A percentile compares a stretch with the other conserved stretches of the same genome.
Conservation (phyloP, 2,329 filamentous ascomycete species). For the Colletotrichum sansevieriae region DNA sequence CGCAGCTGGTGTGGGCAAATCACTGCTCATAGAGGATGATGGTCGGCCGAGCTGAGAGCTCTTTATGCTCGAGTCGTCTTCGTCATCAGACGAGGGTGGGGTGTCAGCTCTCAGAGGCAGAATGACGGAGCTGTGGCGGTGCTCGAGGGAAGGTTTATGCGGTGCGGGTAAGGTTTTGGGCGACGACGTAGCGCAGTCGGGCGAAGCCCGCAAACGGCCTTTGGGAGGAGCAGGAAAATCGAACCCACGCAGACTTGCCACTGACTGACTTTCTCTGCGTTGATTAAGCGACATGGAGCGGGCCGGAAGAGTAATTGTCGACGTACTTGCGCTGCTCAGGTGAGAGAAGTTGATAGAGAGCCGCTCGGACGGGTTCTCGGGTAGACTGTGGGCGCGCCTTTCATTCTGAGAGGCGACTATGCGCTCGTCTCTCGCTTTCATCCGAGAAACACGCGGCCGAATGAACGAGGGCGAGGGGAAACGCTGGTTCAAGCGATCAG, state of each 20-base stretch:
- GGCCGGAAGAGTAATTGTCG: conserved; percentile 22
- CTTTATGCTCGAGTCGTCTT: conserved; percentile 46
- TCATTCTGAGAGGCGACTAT: conserved; percentile 28
- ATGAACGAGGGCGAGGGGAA: conserved; percentile 69
- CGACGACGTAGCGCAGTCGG: conserved; percentile 28
- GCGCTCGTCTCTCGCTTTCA: conserved; percentile 68
- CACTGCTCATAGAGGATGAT: conserved; percentile 40
- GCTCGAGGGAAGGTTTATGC: conserved; percentile 29
- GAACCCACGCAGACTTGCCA: conserved; percentile 52
- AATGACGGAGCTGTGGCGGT: conserved; percentile 41
- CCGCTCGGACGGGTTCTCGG: conserved; percentile 39
- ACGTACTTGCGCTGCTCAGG: conserved; percentile 36
- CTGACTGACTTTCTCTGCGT: conserved; percentile 18
- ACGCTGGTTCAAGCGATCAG: conserved; percentile 49
- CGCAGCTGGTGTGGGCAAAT: conserved; percentile 50
- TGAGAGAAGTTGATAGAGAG: conserved; percentile 41
- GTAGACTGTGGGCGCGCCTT: conserved; percentile 38
- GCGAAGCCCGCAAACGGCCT: conserved; percentile 43
- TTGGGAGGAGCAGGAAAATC: conserved; percentile 54
- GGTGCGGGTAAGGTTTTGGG: conserved; percentile 19
- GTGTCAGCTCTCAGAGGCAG: conserved; percentile 48
- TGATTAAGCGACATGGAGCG: conserved; percentile 36
- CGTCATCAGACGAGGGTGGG: conserved; percentile 51
- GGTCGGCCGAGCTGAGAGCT: conserved; percentile 23
- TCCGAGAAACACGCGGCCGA: conserved; percentile 65